Conservation (phyloP, 805 yeast genomes). For the Soucietia sequanensis region DNA sequence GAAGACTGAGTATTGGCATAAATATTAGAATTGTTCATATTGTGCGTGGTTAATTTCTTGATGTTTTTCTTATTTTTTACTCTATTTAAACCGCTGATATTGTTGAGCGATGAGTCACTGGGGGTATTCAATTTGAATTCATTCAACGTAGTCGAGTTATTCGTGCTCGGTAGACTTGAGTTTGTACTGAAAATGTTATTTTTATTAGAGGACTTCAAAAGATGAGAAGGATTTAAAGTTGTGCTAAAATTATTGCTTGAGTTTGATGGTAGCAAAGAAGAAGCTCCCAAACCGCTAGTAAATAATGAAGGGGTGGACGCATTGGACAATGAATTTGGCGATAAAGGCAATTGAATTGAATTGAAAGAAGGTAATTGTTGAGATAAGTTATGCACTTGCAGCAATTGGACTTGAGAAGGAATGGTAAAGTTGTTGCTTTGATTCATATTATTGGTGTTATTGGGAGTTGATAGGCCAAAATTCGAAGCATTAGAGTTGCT, state of each 20-base stretch:
- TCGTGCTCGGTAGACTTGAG: no score
- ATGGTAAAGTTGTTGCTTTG: slow-evolving; percentile 9
- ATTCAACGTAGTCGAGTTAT: no score
- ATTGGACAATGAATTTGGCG: slow-evolving; percentile 14
- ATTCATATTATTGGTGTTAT: background rate
- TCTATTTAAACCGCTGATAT: no score
- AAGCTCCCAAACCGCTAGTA: slow-evolving; percentile 3
- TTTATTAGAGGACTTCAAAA: slow-evolving; percentile 14
- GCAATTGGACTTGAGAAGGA: slow-evolving; percentile 18
- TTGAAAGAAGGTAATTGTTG: slow-evolving; percentile 38
- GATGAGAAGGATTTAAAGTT: slow-evolving; percentile 27
- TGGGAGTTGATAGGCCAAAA: no score
- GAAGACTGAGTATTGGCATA: no score
- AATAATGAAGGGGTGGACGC: slow-evolving; percentile 5
- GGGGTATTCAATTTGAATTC: no score
- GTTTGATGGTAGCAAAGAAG: slow-evolving; percentile 12
- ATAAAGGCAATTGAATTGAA: slow-evolving; percentile 29
- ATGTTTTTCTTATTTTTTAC: no score
- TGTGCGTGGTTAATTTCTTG: no score
- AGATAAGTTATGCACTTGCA: slow-evolving; percentile 25
- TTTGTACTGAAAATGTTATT: no score
- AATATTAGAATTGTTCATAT: no score
- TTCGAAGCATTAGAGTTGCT: slow-evolving; percentile 1
- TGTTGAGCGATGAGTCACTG: no score
- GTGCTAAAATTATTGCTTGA: slow-evolving; percentile 10